Percentiles rank a stretch among this genome's conserved stretches.
Evolutionary conservation across 257 asterid genomes (phyloP).

Genomic region (Linaria vulgaris): DNA sequence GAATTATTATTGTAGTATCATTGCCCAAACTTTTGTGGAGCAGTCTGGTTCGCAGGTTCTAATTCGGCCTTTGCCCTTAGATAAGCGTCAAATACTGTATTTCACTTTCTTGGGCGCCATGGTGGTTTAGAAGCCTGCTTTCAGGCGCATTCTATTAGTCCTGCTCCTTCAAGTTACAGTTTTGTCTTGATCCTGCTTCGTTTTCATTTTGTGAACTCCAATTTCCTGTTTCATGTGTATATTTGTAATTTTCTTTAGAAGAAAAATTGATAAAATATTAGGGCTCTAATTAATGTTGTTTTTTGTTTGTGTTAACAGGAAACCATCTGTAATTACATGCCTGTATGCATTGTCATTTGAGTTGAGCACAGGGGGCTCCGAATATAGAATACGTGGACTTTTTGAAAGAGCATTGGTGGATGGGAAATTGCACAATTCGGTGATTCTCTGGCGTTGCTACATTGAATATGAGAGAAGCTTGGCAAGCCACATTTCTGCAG

Average conservation of each 20-base stretch:
- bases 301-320: constrained; percentile 47
- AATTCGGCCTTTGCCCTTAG: no score
- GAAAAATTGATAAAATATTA: neutral
- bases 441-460: constrained; percentile 82
- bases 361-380: constrained; percentile 59
- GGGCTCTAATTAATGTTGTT: constrained; percentile 10
- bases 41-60: no score
- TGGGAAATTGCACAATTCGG: constrained; percentile 62
- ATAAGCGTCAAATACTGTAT: no score
- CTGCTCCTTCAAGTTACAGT: no score
- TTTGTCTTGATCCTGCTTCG: no score
- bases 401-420: constrained; percentile 83
- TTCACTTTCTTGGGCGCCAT: no score
- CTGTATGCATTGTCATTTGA: constrained; percentile 76
- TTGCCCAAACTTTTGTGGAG: no score
- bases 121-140: no score
- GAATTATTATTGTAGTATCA: no score
- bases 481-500: constrained; percentile 56
- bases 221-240: neutral
- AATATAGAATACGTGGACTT: constrained; percentile 75
- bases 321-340: constrained; percentile 69
- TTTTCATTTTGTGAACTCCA: neutral
- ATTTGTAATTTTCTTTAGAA: neutral
- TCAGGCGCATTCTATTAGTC: no score
- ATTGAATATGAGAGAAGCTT: constrained; percentile 65